phyloP scores from a whole-genome alignment of 164 flowering plant genomes.

The Vitis labrusca region DNA sequence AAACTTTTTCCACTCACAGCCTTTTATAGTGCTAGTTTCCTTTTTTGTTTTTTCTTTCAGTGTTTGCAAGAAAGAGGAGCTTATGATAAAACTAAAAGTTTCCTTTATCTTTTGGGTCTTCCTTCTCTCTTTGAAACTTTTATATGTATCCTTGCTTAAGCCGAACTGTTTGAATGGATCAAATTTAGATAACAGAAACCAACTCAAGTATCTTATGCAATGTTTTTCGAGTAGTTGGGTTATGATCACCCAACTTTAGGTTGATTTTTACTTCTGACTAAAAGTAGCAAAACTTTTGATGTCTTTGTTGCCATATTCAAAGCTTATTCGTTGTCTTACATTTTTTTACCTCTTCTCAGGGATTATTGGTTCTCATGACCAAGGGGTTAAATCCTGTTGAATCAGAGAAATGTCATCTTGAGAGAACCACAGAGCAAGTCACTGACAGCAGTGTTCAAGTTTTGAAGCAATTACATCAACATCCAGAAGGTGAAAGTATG shows the following conservation, averaged over 20 bases:
- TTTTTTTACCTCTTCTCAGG: too few relatives aligned
- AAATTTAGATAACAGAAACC: too few relatives aligned
- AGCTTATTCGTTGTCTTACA: background rate
- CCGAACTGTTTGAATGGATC: too few relatives aligned
- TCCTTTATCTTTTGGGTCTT: too few relatives aligned
- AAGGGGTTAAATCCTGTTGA: background rate
- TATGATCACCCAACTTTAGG: background rate
- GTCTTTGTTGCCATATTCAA: conserved; percentile 7
- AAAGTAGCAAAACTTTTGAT: background rate
- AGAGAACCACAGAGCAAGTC: conserved; percentile 5
- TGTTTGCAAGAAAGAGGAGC: too few relatives aligned
- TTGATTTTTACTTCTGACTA: background rate
- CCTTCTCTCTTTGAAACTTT: too few relatives aligned
- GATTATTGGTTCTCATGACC: background rate
- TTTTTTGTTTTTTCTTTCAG: too few relatives aligned
- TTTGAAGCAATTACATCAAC: background rate
- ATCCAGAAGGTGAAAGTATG: background rate
- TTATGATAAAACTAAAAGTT: too few relatives aligned
- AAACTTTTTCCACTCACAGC: too few relatives aligned
- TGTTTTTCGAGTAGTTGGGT: background rate
- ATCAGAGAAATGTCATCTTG: background rate
- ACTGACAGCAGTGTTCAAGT: background rate
- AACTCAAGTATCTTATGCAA: background rate
- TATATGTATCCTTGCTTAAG: too few relatives aligned
- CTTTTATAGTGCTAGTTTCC: too few relatives aligned